These are phyloP conservation scores for Inosperma sp. DNA, from an alignment of 768 basidiomycete genomes.

Conservation along the genomic window DNA sequence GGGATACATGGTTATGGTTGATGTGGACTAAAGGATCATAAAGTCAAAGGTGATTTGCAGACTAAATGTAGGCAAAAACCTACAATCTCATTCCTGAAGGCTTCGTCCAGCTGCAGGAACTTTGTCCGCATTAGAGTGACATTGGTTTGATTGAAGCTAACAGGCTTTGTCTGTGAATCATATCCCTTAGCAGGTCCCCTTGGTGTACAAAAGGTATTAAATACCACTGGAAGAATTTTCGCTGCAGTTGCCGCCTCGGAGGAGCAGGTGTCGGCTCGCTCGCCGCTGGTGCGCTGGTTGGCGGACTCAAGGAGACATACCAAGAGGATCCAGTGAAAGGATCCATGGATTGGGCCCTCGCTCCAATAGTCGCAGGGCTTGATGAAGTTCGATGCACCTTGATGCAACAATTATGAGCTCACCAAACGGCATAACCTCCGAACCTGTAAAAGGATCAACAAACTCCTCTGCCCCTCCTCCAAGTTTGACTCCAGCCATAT, in stretches of 20 bases:
- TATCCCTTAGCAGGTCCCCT: not conserved
- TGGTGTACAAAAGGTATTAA: constrained; percentile 13
- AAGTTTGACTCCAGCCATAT: constrained; percentile 72
- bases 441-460: constrained; percentile 92
- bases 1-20: constrained; percentile 63
- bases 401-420: constrained; percentile 2
- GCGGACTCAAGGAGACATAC: constrained; percentile 44
- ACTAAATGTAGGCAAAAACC: constrained; percentile 25
- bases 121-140: constrained; percentile 77
- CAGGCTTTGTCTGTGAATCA: constrained; percentile 47
- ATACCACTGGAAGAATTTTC: constrained; percentile 51
- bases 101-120: constrained; percentile 69
- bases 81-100: constrained; percentile 64
- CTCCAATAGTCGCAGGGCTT: constrained; percentile 29
- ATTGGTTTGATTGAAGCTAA: constrained; percentile 82
- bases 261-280: constrained; percentile 50
- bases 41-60: not conserved
- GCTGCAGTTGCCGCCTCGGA: constrained; percentile 30
- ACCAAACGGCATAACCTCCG: not conserved
- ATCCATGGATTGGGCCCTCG: constrained; percentile 47
- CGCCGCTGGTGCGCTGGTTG: constrained; percentile 34
- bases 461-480: constrained; percentile 57
- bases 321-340: constrained; percentile 72
- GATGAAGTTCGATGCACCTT: constrained; percentile 66
- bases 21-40: constrained; percentile 50